A percentile compares a stretch with the other conserved stretches of the same genome.
Evolutionary conservation across 1,284 basidiomycete species (phyloP).

Genomic region (Trichosporon sp.): DNA sequence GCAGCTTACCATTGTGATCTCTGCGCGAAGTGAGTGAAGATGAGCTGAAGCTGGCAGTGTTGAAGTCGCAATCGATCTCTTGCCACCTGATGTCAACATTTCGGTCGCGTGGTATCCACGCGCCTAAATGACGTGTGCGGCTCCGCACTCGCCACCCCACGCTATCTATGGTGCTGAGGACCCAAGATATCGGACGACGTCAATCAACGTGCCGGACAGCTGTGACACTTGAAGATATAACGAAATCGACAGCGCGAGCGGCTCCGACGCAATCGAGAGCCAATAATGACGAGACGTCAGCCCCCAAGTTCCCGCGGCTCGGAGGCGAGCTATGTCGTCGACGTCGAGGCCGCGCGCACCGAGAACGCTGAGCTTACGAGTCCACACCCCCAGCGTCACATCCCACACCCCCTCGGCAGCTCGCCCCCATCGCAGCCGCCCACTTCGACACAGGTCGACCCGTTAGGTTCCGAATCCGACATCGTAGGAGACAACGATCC

Average conservation of each 20-base stretch:
- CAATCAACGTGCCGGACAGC: not conserved
- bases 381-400: not conserved
- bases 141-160: not conserved
- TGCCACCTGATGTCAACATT: conserved; percentile 20
- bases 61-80: not conserved
- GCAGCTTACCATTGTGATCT: conserved; percentile 15
- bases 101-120: not conserved
- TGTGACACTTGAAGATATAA: not conserved
- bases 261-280: not conserved
- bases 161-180: not conserved
- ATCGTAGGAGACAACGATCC: not conserved
- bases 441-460: not conserved
- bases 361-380: not conserved
- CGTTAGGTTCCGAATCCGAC: not conserved
- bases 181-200: conserved; percentile 8
- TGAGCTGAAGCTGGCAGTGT: not conserved
- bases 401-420: not conserved
- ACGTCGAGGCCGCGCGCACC: not conserved
- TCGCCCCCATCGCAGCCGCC: not conserved
- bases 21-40: no score
- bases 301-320: not conserved
- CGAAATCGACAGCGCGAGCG: not conserved
- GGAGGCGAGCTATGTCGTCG: not conserved
- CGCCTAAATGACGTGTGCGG: not conserved
- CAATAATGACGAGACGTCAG: conserved; percentile 1